A percentile compares a stretch with the other conserved stretches of the same genome.
These are phyloP conservation scores for Colletotrichum tropicale DNA, from an alignment of 2,329 filamentous ascomycete genomes.

Conservation along the genomic window DNA sequence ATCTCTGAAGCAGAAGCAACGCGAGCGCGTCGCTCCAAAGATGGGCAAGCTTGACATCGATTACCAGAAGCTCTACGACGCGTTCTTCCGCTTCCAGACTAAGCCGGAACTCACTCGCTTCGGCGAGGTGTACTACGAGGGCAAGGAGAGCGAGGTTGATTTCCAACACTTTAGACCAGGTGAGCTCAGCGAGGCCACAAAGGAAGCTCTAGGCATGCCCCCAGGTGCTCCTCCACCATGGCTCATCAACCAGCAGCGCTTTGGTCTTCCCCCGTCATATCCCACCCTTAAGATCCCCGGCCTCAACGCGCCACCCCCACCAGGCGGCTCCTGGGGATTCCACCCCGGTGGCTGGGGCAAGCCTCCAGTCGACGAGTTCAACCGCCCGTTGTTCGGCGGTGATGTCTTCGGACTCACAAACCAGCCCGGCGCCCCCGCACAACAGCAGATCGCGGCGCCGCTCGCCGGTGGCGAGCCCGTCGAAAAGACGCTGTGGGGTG, in stretches of 20 bases:
- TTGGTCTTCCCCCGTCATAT: conserved; percentile 92
- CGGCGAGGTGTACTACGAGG: conserved; percentile 99
- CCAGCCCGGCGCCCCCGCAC: conserved; percentile 38
- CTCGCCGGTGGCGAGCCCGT: conserved; percentile 71
- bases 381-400: conserved; percentile 88
- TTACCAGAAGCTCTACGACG: conserved; percentile 97
- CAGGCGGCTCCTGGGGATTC: conserved; percentile 92
- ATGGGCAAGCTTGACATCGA: conserved; percentile 98
- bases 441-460: conserved; percentile 36
- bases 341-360: conserved; percentile 96
- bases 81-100: conserved; percentile 97
- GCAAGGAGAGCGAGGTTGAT: conserved; percentile 97
- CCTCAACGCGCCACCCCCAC: conserved; percentile 88
- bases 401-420: conserved; percentile 85
- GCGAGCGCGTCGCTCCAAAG: conserved; percentile 92
- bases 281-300: conserved; percentile 94
- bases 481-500: conserved; percentile 90
- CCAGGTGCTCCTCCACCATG: conserved; percentile 93
- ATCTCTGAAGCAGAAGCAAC: conserved; percentile 91
- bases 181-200: conserved; percentile 86
- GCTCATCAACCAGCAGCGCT: conserved; percentile 96
- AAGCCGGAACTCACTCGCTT: conserved; percentile 94
- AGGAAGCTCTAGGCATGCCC: conserved; percentile 92
- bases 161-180: conserved; percentile 88
- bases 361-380: conserved; percentile 91